Conservation (phyloP, 2,329 filamentous ascomycete genomes). For the Exophiala alcalophila region DNA sequence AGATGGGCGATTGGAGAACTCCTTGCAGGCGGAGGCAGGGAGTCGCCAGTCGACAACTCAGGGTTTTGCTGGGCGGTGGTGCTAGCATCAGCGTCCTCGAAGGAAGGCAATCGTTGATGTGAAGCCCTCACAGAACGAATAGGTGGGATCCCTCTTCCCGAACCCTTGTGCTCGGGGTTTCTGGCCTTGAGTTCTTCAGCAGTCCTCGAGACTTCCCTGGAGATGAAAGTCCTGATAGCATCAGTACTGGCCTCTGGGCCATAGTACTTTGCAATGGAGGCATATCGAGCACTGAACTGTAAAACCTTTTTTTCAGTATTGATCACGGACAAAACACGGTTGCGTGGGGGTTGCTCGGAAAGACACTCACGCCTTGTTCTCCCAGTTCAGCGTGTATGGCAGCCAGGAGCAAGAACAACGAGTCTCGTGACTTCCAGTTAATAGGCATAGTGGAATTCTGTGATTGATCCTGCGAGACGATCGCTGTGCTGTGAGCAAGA, state of each 20-base stretch:
- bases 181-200: constrained; percentile 11
- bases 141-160: constrained; percentile 1
- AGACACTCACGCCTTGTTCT: constrained; percentile 18
- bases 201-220: constrained; percentile 18
- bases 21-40: constrained; percentile 15
- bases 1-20: constrained; percentile 10
- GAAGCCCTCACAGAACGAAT: constrained; percentile 3
- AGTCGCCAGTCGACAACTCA: constrained; percentile 4
- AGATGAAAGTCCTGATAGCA: constrained; percentile 22
- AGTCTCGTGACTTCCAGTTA: constrained; percentile 17
- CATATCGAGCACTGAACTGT: constrained; percentile 23
- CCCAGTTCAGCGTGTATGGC: constrained; percentile 23
- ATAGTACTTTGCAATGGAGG: constrained; percentile 18
- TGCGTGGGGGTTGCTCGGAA: too few species aligned
- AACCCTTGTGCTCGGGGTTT: constrained; percentile 6
- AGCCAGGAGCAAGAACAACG: constrained; percentile 19
- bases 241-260: constrained; percentile 18
- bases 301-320: constrained; percentile 1
- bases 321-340: background rate
- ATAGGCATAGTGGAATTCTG: constrained; percentile 12
- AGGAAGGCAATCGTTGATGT: constrained; percentile 13
- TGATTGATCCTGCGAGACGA: too few species aligned
- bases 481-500: too few species aligned
- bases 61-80: constrained; percentile 17
- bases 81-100: constrained; percentile 23